Base-by-base conservation (phyloP, 805 yeast species). In the Starmerella stigmatis region DNA sequence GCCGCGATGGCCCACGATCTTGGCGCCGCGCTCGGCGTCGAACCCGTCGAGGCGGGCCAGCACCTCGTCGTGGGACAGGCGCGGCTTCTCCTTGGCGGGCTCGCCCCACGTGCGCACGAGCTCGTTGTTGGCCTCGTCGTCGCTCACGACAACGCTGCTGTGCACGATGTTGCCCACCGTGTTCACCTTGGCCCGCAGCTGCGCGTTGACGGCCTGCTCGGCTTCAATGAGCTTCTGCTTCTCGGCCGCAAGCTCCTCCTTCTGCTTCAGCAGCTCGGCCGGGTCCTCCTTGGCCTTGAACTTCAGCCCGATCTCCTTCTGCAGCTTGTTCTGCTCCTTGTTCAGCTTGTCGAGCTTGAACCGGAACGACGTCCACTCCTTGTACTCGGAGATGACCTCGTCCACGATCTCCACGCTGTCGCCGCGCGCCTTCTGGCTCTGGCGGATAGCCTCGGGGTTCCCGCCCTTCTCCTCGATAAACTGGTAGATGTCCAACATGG, bases 11-110 rank as follows among this genome's bases (percentile, higher is more conserved):
- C 98, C 98, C 48, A 89, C 88, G 56, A 92, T 80, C 70, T 86
- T 85, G 50, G 86, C 94, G 66, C 98, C 98, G 71, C 98, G 82
- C 69, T 92, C 97, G 55, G 96, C 96, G 64, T 92, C 98, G 65
- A 88, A 92, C 54, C 98, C 98, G 63, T 92, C 96, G 56, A 92
- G 73, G 69, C 96, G 81, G 58, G 94, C 74, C 55, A 92, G 72
- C 45, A 92, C 81, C 71, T 92, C 98, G 63, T 92, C 97, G 64
- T 92, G 98, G 26, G 97, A 88, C 63, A 89, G 75, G 43, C 94
- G 80, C 40, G 81, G 89, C 54, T 75, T 64, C 51, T 74, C 71
- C 34, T 76, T 80, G 46, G 77, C 73, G 48, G 71, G 74, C 53
- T 75, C 70, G 34, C 78, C 79, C 96, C 96, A 92, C 35, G 78